Base-by-base conservation (phyloP, 2,329 filamentous ascomycete genomes). In the Cadophora sp. region DNA sequence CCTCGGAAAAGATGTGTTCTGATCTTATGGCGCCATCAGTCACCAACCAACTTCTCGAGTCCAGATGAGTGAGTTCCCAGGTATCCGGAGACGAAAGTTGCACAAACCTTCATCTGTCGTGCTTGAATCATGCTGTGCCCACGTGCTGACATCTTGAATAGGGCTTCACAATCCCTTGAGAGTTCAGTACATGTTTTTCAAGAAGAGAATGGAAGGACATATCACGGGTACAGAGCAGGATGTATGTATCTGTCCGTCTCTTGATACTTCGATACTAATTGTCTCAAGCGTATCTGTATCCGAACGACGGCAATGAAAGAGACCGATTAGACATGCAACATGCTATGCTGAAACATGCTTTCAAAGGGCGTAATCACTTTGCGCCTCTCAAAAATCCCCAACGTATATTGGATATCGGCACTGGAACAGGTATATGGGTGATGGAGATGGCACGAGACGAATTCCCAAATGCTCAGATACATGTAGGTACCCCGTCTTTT, bases 371-470 rank as follows among this genome's bases (percentile, higher is more conserved):
- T 60, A 77, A 85, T 16, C 80, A 81, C 65, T 78, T 80, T 63
- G 79, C 82, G 31, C 83, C 83, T 67, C 79, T 84, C 0, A 53
- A n/a, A 68, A 80, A 75, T 37, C 73, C 81, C 60, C 58, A 80
- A 50, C 34, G 60, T 4, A 74, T 76, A 24, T 58, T 76, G 0
- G 76, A 77, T 55, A 82, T 82, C 71, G 84, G 84, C 53, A 85
- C 83, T 11, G 84, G 84, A 14, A 84, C 83, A 12, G 84, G 83
- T 0, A 87, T 87, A 77, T 92, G 90, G 90, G 87, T 89, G 14
- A 88, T 92, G 67, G 71, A 77, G 43, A 75, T 92, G 81, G 88
- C 87, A 73, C 26, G 40, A 16, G 86, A 89, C 72, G 75, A 81
- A 60, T 91, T 89, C 68, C 89, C 89, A 14, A 75, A 83, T 4